Percentiles rank a stretch among this genome's conserved stretches.
These are phyloP conservation scores for Neolentinus lepideus DNA, from an alignment of 1,284 basidiomycete genomes.

Conservation along the genomic window DNA sequence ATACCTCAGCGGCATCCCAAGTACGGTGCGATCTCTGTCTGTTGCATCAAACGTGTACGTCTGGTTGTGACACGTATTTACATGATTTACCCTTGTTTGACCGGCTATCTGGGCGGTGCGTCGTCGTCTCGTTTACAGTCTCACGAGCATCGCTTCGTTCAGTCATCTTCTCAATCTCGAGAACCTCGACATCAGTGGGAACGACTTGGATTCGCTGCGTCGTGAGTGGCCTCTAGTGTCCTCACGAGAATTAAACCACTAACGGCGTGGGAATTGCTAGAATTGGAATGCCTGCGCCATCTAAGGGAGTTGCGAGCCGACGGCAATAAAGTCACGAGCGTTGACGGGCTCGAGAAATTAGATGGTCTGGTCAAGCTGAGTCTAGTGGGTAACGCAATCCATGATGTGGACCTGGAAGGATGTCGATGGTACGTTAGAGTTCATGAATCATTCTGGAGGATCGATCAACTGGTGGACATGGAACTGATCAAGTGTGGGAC, in stretches of 20 bases:
- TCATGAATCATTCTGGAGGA: slow-evolving; percentile 3
- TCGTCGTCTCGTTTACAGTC: slow-evolving; percentile 27
- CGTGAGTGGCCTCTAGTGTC: slow-evolving; percentile 48
- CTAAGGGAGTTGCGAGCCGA: slow-evolving; percentile 88
- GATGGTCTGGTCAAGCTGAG: slow-evolving; percentile 81
- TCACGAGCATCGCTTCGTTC: slow-evolving; percentile 87
- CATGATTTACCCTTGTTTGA: slow-evolving; percentile 1
- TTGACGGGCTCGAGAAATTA: slow-evolving; percentile 78
- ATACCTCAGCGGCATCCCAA: slow-evolving; percentile 85
- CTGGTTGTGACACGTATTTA: slow-evolving; percentile 4
- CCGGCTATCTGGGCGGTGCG: neutral
- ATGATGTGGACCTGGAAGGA: slow-evolving; percentile 51
- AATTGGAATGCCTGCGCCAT: slow-evolving; percentile 79
- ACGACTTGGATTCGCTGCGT: slow-evolving; percentile 80
- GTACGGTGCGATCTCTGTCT: slow-evolving; percentile 72
- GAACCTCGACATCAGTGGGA: slow-evolving; percentile 86
- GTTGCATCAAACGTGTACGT: slow-evolving; percentile 72
- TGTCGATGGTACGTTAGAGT: slow-evolving; percentile 61
- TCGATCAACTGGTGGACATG: neutral
- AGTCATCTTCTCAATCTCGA: slow-evolving; percentile 83
- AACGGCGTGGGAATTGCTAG: slow-evolving; percentile 29
- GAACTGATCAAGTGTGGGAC: slow-evolving; percentile 4
- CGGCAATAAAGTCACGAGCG: slow-evolving; percentile 68
- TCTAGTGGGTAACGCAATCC: slow-evolving; percentile 71
- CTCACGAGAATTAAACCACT: neutral